These are phyloP conservation scores for Ceratocystis ficicola DNA, from an alignment of 2,329 filamentous ascomycete species.

Conservation along the genomic window DNA sequence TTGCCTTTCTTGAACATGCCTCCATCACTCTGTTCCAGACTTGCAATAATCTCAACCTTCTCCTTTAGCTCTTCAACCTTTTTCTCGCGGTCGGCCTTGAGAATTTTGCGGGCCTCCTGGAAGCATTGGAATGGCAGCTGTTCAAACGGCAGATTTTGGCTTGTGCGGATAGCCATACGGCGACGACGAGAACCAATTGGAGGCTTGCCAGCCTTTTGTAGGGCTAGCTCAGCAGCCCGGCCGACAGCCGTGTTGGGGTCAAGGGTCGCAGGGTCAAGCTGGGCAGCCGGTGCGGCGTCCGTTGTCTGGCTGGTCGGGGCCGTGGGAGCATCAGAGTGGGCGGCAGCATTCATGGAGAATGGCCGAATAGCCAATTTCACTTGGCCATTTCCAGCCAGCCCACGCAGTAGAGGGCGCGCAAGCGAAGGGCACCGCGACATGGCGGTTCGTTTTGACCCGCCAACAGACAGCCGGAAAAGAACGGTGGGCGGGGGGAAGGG, in stretches of 20 bases:
- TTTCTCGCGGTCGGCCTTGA: constrained; percentile 66
- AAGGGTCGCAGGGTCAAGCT: constrained; percentile 35
- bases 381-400: constrained; percentile 9
- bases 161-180: constrained; percentile 54
- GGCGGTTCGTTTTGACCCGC: constrained; percentile 20
- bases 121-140: constrained; percentile 95
- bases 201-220: constrained; percentile 54
- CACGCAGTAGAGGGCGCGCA: constrained; percentile 41
- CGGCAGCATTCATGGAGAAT: constrained; percentile 29
- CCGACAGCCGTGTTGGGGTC: constrained; percentile 59
- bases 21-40: constrained; percentile 47
- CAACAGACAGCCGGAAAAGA: not conserved
- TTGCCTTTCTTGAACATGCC: constrained; percentile 50
- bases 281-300: constrained; percentile 20
- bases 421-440: constrained; percentile 52
- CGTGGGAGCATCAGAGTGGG: constrained; percentile 28
- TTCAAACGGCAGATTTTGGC: constrained; percentile 65
- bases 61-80: constrained; percentile 63
- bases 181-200: constrained; percentile 78
- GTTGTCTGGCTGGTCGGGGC: not conserved
- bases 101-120: constrained; percentile 79
- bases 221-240: constrained; percentile 50
- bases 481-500: not conserved
- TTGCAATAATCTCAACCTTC: constrained; percentile 56
- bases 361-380: constrained; percentile 31